phyloP scores from a whole-genome alignment of 2,329 filamentous ascomycete genomes.

The Ascochyta fabae region DNA sequence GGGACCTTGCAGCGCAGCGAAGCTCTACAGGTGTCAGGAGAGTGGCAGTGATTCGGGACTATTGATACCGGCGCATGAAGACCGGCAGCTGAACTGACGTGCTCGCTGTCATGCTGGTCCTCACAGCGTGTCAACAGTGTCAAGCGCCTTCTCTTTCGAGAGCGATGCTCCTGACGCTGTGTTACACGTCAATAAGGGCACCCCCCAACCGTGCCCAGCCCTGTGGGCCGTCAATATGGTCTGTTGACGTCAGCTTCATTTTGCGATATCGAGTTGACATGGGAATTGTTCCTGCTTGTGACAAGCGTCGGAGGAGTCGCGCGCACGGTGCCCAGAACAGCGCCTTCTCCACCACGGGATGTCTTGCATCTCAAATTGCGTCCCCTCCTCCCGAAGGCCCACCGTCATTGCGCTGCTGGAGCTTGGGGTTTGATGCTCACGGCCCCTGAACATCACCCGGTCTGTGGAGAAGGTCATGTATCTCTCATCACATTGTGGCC shows the following conservation, averaged over 20 bases:
- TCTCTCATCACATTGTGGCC: conserved; percentile 1
- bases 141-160: conserved; percentile 20
- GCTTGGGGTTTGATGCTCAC: conserved; percentile 6
- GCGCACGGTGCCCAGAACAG: conserved; percentile 6
- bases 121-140: conserved; percentile 4
- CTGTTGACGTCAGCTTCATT: conserved; percentile 18
- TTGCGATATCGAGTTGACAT: conserved; percentile 13
- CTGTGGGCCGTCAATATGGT: conserved; percentile 9
- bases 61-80: conserved; percentile 1
- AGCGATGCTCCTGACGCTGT: conserved; percentile 9
- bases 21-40: conserved; percentile 17
- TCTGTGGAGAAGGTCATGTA: conserved; percentile 1
- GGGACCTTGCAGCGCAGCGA: conserved; percentile 13
- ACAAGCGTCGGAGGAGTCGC: conserved; percentile 10
- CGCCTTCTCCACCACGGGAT: conserved; percentile 25
- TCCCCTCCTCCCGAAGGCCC: conserved; percentile 11
- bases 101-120: conserved; percentile 2
- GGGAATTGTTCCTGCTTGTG: conserved; percentile 11
- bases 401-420: conserved; percentile 2
- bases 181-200: conserved; percentile 12
- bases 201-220: conserved; percentile 13
- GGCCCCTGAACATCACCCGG: conserved; percentile 14
- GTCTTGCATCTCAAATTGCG: conserved; percentile 26
- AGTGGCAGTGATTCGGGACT: neutral
- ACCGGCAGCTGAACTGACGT: conserved; percentile 5